Evolutionary conservation across 805 yeast genomes (phyloP).

Genomic region (Lachancea thermotolerans): DNA sequence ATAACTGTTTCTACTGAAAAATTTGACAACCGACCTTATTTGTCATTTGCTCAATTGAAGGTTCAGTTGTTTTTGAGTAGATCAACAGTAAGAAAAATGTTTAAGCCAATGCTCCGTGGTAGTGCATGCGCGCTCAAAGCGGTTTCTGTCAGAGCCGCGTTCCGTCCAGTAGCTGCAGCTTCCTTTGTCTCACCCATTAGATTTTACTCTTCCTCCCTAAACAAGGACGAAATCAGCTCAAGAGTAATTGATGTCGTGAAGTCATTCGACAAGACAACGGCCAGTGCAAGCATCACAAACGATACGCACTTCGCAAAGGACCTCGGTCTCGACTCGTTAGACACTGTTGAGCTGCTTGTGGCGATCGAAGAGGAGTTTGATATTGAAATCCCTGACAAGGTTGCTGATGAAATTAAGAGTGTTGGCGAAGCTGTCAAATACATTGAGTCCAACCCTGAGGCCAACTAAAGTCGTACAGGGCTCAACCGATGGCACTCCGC

Average conservation of each 20-base stretch:
- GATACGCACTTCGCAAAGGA: conserved; percentile 48
- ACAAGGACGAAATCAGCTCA: conserved; percentile 71
- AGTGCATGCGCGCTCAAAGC: conserved; percentile 34
- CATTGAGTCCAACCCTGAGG: conserved; percentile 60
- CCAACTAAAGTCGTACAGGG: conserved; percentile 22
- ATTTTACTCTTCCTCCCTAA: conserved; percentile 57
- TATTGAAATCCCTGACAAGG: conserved; percentile 79
- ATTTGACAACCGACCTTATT: background rate
- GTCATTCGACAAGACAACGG: conserved; percentile 55
- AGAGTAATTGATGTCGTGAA: conserved; percentile 76
- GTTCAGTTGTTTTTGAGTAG: too few relatives aligned
- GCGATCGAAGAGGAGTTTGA: conserved; percentile 92
- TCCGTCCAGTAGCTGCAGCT: conserved; percentile 22
- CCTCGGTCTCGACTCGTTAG: conserved; percentile 73
- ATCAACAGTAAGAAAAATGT: conserved; percentile 33
- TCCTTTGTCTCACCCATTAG: conserved; percentile 24
- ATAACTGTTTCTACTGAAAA: background rate
- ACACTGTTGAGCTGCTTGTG: conserved; percentile 91
- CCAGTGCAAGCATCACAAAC: conserved; percentile 33
- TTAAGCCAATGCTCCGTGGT: conserved; percentile 43
- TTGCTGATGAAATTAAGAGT: conserved; percentile 88
- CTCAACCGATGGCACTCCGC: background rate
- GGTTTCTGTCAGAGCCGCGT: conserved; percentile 32
- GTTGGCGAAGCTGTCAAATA: conserved; percentile 90
- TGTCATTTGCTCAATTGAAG: background rate